Evolutionary conservation across 2,329 filamentous ascomycete genomes (phyloP).

Genomic region (Amauroascus niger): DNA sequence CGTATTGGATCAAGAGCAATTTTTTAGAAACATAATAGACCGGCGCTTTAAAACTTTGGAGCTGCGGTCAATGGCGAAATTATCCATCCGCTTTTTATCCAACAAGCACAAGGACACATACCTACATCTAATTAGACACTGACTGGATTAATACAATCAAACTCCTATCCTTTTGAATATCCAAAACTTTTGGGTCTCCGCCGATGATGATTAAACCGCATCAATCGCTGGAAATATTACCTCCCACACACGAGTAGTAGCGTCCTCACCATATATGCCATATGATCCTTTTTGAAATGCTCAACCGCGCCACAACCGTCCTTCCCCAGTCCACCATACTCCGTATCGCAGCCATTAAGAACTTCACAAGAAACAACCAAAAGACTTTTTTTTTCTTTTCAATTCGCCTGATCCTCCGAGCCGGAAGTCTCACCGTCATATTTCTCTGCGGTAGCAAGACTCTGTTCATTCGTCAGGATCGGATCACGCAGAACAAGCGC

Average conservation of each 20-base stretch:
- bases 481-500: constrained; percentile 40
- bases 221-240: neutral
- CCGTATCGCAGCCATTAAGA: too few species aligned
- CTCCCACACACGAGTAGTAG: neutral
- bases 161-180: neutral
- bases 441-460: constrained; percentile 35
- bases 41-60: neutral
- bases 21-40: neutral
- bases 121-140: neutral
- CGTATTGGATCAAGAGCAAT: neutral
- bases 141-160: neutral
- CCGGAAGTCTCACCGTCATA: constrained; percentile 13
- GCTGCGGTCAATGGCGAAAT: neutral
- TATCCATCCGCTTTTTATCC: neutral
- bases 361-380: too few species aligned
- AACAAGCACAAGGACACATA: too few species aligned
- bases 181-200: neutral
- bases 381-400: neutral
- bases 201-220: neutral
- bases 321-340: too few species aligned
- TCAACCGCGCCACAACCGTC: too few species aligned
- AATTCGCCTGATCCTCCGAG: neutral
- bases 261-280: neutral
- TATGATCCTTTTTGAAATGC: too few species aligned
- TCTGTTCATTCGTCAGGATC: constrained; percentile 39